Evolutionary conservation across 2,329 filamentous ascomycete genomes (phyloP).

Genomic region (Fusarium zealandicum): DNA sequence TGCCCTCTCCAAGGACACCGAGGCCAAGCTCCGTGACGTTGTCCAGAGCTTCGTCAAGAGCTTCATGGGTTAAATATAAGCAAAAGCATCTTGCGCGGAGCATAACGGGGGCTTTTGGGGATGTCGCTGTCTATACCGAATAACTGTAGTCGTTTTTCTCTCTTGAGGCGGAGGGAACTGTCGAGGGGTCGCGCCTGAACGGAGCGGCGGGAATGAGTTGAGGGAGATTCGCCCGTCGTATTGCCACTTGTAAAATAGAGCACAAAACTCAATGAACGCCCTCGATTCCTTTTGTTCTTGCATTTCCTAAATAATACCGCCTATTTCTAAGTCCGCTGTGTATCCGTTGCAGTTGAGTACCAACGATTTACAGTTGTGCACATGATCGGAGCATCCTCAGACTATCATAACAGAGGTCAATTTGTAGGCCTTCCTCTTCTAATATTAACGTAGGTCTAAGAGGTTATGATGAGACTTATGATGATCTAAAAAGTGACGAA

Average conservation of each 20-base stretch:
- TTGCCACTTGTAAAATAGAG: slow-evolving; percentile 70
- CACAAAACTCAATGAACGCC: slow-evolving; percentile 66
- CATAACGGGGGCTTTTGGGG: slow-evolving; percentile 46
- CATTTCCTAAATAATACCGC: slow-evolving; percentile 3
- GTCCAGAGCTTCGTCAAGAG: slow-evolving; percentile 88
- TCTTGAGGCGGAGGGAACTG: slow-evolving; percentile 55
- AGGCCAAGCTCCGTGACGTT: slow-evolving; percentile 81
- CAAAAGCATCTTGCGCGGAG: slow-evolving; percentile 42
- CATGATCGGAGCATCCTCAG: too few species aligned
- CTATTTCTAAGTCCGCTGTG: background rate
- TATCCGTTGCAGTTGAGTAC: too few species aligned
- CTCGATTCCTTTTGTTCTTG: slow-evolving; percentile 65
- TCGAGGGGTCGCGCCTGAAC: slow-evolving; percentile 56
- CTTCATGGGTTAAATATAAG: slow-evolving; percentile 69
- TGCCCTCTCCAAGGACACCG: slow-evolving; percentile 91
- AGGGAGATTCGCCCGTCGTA: slow-evolving; percentile 57
- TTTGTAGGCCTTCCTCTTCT: too few species aligned
- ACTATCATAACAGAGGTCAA: too few species aligned
- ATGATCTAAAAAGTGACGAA: too few species aligned
- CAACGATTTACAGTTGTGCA: too few species aligned
- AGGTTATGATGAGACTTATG: too few species aligned
- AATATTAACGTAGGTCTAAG: too few species aligned
- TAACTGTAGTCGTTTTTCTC: slow-evolving; percentile 55
- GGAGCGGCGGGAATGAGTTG: slow-evolving; percentile 54
- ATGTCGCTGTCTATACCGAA: slow-evolving; percentile 59